Base-by-base conservation (phyloP, 805 yeast species). In the Ogataea henricii region DNA sequence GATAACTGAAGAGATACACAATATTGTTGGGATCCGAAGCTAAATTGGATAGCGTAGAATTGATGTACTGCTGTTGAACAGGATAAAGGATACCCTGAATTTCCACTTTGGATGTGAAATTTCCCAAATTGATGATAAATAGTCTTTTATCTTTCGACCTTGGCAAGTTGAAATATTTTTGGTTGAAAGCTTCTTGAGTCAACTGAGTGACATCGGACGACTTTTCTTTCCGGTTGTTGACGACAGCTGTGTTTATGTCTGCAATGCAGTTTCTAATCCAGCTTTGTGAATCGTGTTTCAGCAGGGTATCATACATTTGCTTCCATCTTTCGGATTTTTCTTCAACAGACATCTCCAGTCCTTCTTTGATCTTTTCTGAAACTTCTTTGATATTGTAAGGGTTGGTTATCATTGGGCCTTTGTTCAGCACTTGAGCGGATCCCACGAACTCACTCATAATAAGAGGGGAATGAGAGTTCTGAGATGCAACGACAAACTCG, bases 401-500 rank as follows among this genome's bases (percentile, higher is more conserved):
- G 60, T 94, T 94, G 30, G 92, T 83, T 30, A 89, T 66, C 3
- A 87, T 51, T 3, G 96, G 84, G 10, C 95, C 91, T 21, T 79
- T 69, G 12, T 74, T 74, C 46, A 94, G 72, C 5, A 92, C 81
- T 4, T 85, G 77, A 0, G 98, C 96, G 9, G 96, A 87, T 1
- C 99, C 99, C 1, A 97, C 90, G 59, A 94, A 94, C 66, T 94
- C 99, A 32, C 96, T 87, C 46, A 94, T 67, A 39, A 94, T 77
- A 52, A 92, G 74, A 1, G 97, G 96, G 0, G 96, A 85, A 54
- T 85, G 83, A 49, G 80, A 79, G 35, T 78, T 81, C 18, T 73
- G 69, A 1, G 94, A 79, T 21, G 96, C 87, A 46, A 84, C 85
- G 35, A 90, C 78, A 64, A 86, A 94, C 65, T 94, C 99, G 63